A percentile compares a stretch with the other conserved stretches of the same genome.
phyloP scores from a whole-genome alignment of 768 basidiomycete species.

The Rhizopogon salebrosus region DNA sequence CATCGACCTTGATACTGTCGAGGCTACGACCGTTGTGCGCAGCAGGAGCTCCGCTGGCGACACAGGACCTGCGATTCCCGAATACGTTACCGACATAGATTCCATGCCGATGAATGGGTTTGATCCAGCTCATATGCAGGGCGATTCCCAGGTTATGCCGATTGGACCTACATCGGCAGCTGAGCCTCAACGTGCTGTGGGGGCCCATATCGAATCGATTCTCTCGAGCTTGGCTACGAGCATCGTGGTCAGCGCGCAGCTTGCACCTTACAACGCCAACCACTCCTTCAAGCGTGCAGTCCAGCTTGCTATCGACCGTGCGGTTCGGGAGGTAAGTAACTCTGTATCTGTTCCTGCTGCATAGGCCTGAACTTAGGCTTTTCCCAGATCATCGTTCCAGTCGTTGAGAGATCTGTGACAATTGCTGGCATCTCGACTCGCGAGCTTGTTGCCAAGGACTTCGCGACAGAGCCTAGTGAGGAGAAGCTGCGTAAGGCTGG shows the following conservation, averaged over 20 bases:
- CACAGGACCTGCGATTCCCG: conserved; percentile 61
- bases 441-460: conserved; percentile 94
- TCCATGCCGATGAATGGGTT: conserved; percentile 73
- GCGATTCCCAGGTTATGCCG: conserved; percentile 57
- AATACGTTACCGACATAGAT: conserved; percentile 78
- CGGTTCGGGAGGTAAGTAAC: conserved; percentile 79
- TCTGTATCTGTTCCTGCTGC: background rate
- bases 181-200: conserved; percentile 63
- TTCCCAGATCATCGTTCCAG: conserved; percentile 84
- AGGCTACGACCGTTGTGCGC: conserved; percentile 78
- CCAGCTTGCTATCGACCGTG: conserved; percentile 85
- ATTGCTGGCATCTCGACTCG: conserved; percentile 97
- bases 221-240: conserved; percentile 63
- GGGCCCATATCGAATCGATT: conserved; percentile 78
- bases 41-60: conserved; percentile 64
- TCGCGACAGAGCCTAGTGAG: conserved; percentile 88
- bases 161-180: conserved; percentile 56
- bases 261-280: conserved; percentile 70
- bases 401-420: conserved; percentile 96
- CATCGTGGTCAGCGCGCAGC: conserved; percentile 74
- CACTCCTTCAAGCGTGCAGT: conserved; percentile 87
- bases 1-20: conserved; percentile 79
- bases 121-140: conserved; percentile 42
- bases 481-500: conserved; percentile 87
- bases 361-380: background rate